Percentiles rank a stretch among this genome's conserved stretches.
Evolutionary conservation across 106 monocot genomes (phyloP).

Genomic region (Dactylorhiza incarnata): DNA sequence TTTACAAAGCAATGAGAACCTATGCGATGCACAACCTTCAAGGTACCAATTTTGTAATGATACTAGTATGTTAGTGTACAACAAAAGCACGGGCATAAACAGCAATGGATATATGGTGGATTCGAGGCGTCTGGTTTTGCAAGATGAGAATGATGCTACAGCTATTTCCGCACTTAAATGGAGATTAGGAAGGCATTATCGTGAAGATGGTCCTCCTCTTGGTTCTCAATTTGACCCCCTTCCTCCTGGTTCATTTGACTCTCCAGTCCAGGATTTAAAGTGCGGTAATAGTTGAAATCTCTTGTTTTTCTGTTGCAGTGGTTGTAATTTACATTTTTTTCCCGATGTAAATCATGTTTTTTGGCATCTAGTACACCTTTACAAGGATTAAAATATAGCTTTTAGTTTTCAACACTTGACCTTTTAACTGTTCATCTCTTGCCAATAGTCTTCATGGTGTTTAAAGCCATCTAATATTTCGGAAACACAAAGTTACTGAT

Average conservation of each 20-base stretch:
- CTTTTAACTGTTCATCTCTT: background rate
- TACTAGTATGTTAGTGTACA: constrained; percentile 6
- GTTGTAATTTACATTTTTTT: background rate
- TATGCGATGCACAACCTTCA: background rate
- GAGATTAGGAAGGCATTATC: constrained; percentile 25
- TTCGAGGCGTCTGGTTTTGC: constrained; percentile 3
- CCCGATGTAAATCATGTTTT: background rate
- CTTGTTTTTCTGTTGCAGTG: background rate
- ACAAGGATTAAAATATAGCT: background rate
- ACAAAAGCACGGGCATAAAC: constrained; percentile 1
- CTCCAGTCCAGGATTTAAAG: constrained; percentile 18
- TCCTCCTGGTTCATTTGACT: constrained; percentile 45
- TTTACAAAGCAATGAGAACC: constrained; percentile 11
- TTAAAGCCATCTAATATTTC: background rate
- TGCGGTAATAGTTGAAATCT: constrained; percentile 13
- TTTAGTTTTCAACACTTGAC: too few species aligned
- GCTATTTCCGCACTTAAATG: constrained; percentile 21
- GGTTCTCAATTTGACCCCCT: constrained; percentile 24
- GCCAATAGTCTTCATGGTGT: background rate
- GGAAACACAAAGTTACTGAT: background rate
- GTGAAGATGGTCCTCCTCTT: constrained; percentile 36
- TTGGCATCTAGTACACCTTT: background rate
- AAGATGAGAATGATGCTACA: constrained; percentile 5
- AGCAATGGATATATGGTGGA: constrained; percentile 4
- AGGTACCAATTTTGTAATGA: constrained; percentile 7